Percentiles rank a stretch among this genome's conserved stretches.
Conservation (phyloP, 2,329 filamentous ascomycete species). For the Trichoderma koningii region DNA sequence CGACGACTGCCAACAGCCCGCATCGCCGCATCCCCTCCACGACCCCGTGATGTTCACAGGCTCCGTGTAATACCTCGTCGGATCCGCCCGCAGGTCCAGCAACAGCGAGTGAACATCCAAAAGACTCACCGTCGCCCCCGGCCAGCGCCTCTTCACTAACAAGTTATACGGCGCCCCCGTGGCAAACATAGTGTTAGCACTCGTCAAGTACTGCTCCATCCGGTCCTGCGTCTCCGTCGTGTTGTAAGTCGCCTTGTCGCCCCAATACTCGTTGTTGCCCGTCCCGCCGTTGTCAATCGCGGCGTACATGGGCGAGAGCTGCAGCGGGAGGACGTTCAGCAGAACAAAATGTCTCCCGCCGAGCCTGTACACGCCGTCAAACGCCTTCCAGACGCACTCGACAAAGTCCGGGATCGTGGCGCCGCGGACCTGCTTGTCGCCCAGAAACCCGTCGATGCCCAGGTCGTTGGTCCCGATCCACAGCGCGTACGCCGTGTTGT, state of each 20-base stretch:
- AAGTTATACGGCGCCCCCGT: constrained; percentile 54
- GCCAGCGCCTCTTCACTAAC: constrained; percentile 51
- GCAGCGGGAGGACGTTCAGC: constrained; percentile 67
- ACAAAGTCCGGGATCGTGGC: constrained; percentile 66
- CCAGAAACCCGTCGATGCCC: constrained; percentile 65
- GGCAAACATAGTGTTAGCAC: constrained; percentile 52
- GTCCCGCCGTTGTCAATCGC: constrained; percentile 19
- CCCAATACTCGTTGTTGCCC: constrained; percentile 46
- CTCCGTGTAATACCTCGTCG: constrained; percentile 60
- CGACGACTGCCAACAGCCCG: constrained; percentile 20
- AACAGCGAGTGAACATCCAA: constrained; percentile 69
- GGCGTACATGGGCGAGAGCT: constrained; percentile 68
- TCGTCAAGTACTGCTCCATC: constrained; percentile 50
- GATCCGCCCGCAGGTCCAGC: constrained; percentile 64
- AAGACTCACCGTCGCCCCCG: constrained; percentile 62
- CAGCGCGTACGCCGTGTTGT: constrained; percentile 70
- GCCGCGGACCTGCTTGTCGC: constrained; percentile 60
- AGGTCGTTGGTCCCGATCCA: constrained; percentile 86
- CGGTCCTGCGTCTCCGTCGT: constrained; percentile 49
- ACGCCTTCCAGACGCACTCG: constrained; percentile 65
- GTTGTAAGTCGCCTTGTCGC: constrained; percentile 49
- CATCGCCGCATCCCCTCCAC: constrained; percentile 19
- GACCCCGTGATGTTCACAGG: constrained; percentile 53
- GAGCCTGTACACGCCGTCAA: constrained; percentile 64
- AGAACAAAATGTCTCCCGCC: constrained; percentile 73